Percentiles rank a stretch among this genome's conserved stretches.
These are phyloP conservation scores for Centaurea solstitialis DNA, from an alignment of 129 eudicot genomes.

Conservation along the genomic window DNA sequence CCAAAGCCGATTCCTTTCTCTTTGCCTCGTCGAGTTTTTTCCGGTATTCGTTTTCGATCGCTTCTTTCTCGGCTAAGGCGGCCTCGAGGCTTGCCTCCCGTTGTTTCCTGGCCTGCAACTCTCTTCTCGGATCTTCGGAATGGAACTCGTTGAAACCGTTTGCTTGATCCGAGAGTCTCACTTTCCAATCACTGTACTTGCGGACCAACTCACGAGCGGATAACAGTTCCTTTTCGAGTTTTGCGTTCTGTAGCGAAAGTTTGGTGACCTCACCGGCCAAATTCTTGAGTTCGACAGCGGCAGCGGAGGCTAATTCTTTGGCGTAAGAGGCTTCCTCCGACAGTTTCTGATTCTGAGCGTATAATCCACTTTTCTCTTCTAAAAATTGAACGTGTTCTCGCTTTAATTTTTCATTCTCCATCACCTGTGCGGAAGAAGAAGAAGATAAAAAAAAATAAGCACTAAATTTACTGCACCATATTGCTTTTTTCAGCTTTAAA, in stretches of 20 bases:
- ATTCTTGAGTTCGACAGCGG: constrained; percentile 91
- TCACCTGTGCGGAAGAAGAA: constrained; percentile 49
- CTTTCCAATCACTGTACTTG: constrained; percentile 61
- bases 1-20: constrained; percentile 82
- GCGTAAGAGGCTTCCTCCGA: constrained; percentile 99
- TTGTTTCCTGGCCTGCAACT: constrained; percentile 80
- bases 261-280: constrained; percentile 94
- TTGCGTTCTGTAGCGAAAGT: constrained; percentile 76
- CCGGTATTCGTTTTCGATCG: constrained; percentile 69
- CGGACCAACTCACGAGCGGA: constrained; percentile 68
- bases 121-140: constrained; percentile 74
- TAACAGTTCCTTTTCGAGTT: constrained; percentile 79
- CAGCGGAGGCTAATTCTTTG: constrained; percentile 96
- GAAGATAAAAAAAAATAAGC: background rate
- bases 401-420: constrained; percentile 82
- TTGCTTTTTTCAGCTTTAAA: background rate
- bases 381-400: constrained; percentile 66
- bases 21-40: constrained; percentile 71
- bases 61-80: constrained; percentile 82
- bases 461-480: background rate
- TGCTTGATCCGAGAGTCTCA: constrained; percentile 57
- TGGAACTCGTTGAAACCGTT: constrained; percentile 72
- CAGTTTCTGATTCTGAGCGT: constrained; percentile 87
- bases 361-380: constrained; percentile 91
- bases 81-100: constrained; percentile 84